Conservation (phyloP, 495 filamentous ascomycete species). For the Aspergillus affinis region DNA sequence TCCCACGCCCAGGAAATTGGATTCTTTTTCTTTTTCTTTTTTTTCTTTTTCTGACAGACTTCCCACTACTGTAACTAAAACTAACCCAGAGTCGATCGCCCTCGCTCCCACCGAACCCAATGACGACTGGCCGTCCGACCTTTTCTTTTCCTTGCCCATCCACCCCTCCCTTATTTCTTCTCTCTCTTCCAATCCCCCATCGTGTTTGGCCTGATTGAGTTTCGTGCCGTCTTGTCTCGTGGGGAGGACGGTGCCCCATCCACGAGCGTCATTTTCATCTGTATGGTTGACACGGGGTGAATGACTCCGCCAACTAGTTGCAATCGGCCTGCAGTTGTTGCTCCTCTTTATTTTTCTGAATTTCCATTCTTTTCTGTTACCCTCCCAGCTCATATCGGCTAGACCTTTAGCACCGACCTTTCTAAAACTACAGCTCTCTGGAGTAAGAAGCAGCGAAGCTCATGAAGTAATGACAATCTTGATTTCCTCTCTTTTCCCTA, state of each 20-base stretch:
- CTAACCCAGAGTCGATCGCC: conserved; percentile 17
- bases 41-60: conserved; percentile 7
- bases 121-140: conserved; percentile 1
- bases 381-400: background rate
- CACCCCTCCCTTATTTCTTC: conserved; percentile 14
- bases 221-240: conserved; percentile 23
- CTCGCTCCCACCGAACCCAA: conserved; percentile 9
- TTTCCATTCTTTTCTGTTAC: background rate
- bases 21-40: background rate
- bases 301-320: conserved; percentile 17
- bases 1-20: conserved; percentile 1
- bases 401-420: background rate
- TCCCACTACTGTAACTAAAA: background rate
- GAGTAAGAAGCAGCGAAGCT: background rate
- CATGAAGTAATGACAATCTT: background rate
- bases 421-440: conserved; percentile 2
- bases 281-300: conserved; percentile 13
- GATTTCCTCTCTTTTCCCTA: background rate
- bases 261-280: conserved; percentile 22
- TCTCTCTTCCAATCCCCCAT: conserved; percentile 17
- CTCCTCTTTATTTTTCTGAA: conserved; percentile 13
- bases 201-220: conserved; percentile 19
- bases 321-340: conserved; percentile 6
- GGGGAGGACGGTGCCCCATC: conserved; percentile 19
- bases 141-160: background rate